Conservation (phyloP, 1,284 basidiomycete species). For the Sporisorium sorghi region DNA sequence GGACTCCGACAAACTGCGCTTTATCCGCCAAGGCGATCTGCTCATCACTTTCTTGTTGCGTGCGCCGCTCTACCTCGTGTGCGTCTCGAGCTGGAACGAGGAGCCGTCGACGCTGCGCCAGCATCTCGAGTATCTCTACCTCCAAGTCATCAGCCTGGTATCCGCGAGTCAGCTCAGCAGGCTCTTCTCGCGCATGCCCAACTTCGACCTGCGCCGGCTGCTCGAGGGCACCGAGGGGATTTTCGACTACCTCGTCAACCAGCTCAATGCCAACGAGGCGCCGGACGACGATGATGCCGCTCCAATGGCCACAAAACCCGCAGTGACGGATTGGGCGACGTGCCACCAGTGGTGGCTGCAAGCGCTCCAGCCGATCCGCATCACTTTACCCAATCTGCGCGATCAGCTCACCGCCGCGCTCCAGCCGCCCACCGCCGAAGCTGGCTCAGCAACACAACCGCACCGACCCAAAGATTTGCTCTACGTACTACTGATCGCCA, state of each 20-base stretch:
- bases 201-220: constrained; percentile 88
- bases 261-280: constrained; percentile 48
- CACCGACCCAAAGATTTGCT: constrained; percentile 80
- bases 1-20: constrained; percentile 56
- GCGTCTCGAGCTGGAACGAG: constrained; percentile 89
- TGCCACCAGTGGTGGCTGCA: constrained; percentile 76
- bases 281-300: too few relatives aligned
- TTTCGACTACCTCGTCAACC: constrained; percentile 52
- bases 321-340: constrained; percentile 61
- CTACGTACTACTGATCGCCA: constrained; percentile 86
- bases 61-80: constrained; percentile 89
- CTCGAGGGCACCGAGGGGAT: constrained; percentile 76
- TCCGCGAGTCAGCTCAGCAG: constrained; percentile 83
- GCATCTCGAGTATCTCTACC: constrained; percentile 92
- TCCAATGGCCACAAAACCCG: background rate
- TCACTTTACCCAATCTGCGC: constrained; percentile 73
- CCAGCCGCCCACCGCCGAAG: constrained; percentile 41
- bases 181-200: constrained; percentile 87
- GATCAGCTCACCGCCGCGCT: constrained; percentile 72
- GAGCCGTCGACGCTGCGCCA: constrained; percentile 88
- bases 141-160: constrained; percentile 90
- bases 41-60: constrained; percentile 87
- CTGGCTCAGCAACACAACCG: constrained; percentile 16
- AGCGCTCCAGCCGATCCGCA: constrained; percentile 81
- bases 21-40: constrained; percentile 69